Base-by-base conservation (phyloP, 2,329 filamentous ascomycete genomes). In the Zopfia rhizophila region DNA sequence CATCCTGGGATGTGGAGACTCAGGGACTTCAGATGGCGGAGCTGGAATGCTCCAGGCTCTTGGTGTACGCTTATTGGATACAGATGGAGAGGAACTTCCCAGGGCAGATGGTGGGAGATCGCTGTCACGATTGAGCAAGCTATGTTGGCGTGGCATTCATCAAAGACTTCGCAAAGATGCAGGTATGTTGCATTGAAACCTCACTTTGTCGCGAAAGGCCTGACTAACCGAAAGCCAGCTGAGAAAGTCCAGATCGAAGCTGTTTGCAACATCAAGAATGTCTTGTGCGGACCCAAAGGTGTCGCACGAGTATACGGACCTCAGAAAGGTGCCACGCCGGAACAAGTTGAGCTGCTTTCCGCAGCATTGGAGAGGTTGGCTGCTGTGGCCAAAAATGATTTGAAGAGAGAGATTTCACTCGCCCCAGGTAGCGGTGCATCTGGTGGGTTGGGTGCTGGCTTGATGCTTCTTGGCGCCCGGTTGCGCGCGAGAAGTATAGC, bases 41-140 rank as follows among this genome's bases (percentile, higher is more conserved):
- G 75, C 76, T 0, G 79, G 79, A 11, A 81, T 82, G 78, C 74
- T 80, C 7, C 79, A 82, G 51, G 79, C 79, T 2, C 71, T 82
- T 5, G 79, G 79, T 4, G 78, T 70, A 3, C 68, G 69, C 2
- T 67, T 82, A 12, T 48, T 77, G 10, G 73, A 77, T 45, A 36
- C 38, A 3, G 49, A 73, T 17, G 76, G 74, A 2, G 36, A 56
- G 3, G 56, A 66, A 18, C 58, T 81, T 3, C 71, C 74, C 2
- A 54, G 38, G 3, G 76, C 74, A 8, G 58, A 48, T 10, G 78
- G 78, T 21, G 78, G 78, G 10, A 62, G 68, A 39, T 69, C 68
- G 0, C 63, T 80, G 6, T 40, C 59, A 8, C 51, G 63, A 0
- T 56, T 80, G n/a, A 62, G 65, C 1, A 55, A 55, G 8, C 72